A percentile compares a stretch with the other conserved stretches of the same genome.
Evolutionary conservation across 192 early-diverging fungal genomes (phyloP).

Genomic region (Coemansia sp.): DNA sequence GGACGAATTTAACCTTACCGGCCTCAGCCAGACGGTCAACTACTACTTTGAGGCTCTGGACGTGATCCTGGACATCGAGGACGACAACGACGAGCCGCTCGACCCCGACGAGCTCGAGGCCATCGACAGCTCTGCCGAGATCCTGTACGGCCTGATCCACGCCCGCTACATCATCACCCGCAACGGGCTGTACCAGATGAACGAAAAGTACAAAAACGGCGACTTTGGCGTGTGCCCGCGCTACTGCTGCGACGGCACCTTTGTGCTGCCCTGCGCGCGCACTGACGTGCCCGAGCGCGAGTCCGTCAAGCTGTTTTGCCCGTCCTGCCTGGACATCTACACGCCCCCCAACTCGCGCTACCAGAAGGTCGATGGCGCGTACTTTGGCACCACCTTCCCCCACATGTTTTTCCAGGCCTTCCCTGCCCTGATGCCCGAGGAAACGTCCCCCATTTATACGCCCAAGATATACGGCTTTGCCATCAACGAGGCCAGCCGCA

Average conservation of each 20-base stretch:
- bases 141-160: conserved; percentile 93
- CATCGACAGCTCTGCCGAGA: conserved; percentile 83
- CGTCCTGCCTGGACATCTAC: conserved; percentile 78
- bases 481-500: conserved; percentile 67
- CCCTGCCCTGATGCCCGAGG: conserved; percentile 68
- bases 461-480: conserved; percentile 93
- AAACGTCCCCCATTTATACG: conserved; percentile 62
- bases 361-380: conserved; percentile 74
- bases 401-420: conserved; percentile 88
- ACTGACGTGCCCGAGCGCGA: conserved; percentile 66
- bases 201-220: conserved; percentile 70
- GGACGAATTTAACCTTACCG: conserved; percentile 98
- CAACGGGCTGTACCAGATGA: conserved; percentile 80
- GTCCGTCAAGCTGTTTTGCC: conserved; percentile 75
- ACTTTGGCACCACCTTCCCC: conserved; percentile 95
- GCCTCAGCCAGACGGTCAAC: conserved; percentile 74
- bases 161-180: conserved; percentile 88
- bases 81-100: conserved; percentile 43
- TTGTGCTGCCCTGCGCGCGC: conserved; percentile 69
- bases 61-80: conserved; percentile 90
- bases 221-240: conserved; percentile 78
- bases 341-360: conserved; percentile 68
- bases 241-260: conserved; percentile 61
- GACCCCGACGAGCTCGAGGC: conserved; percentile 69
- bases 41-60: conserved; percentile 91